Conservation (phyloP, 768 basidiomycete species). For the Dictyophora rubrovolvata region DNA sequence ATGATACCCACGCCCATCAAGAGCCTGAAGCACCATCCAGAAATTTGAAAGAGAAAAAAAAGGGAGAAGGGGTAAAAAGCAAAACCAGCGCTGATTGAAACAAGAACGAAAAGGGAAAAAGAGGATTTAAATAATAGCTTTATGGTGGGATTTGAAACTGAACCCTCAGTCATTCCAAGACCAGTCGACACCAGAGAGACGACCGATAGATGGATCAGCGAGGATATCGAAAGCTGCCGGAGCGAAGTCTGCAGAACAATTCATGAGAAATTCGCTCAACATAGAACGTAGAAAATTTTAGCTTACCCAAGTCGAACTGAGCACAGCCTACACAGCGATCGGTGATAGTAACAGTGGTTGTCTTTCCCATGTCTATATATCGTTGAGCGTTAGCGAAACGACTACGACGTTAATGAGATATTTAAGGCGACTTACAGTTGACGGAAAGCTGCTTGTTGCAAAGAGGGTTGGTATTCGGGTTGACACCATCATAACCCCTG, state of each 20-base stretch:
- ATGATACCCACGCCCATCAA: neutral
- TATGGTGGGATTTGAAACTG: too few relatives aligned
- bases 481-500: constrained; percentile 44
- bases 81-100: neutral
- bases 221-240: constrained; percentile 44
- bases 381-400: constrained; percentile 4
- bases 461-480: constrained; percentile 72
- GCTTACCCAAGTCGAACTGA: constrained; percentile 33
- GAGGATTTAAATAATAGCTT: neutral
- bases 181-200: constrained; percentile 44
- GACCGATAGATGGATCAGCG: constrained; percentile 36
- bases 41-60: neutral
- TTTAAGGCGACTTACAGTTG: constrained; percentile 32
- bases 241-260: constrained; percentile 34
- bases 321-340: constrained; percentile 58
- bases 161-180: constrained; percentile 20
- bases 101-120: neutral
- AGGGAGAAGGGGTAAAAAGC: neutral
- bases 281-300: neutral
- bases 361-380: constrained; percentile 39
- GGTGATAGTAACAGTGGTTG: constrained; percentile 36
- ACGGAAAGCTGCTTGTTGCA: constrained; percentile 40
- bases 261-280: neutral
- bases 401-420: constrained; percentile 5
- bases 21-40: neutral